Evolutionary conservation across 2,329 filamentous ascomycete species (phyloP).

Genomic region (Colletotrichum scovillei): DNA sequence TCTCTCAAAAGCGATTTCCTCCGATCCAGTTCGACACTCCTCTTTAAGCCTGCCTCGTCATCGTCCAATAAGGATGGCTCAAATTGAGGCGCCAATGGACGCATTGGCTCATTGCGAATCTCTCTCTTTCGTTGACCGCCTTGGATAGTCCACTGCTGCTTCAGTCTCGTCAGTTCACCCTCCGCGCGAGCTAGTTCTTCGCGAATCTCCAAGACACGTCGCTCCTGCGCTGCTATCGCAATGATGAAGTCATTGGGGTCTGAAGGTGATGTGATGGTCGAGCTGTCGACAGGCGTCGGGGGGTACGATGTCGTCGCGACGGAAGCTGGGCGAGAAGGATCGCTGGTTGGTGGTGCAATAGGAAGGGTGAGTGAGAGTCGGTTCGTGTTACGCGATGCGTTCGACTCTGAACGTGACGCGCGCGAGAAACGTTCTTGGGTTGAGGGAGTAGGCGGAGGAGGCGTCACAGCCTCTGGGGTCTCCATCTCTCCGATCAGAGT

Average conservation of each 20-base stretch:
- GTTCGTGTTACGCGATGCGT: constrained; percentile 65
- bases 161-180: constrained; percentile 78
- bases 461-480: constrained; percentile 40
- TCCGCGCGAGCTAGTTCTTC: constrained; percentile 92
- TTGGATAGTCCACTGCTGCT: constrained; percentile 83
- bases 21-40: constrained; percentile 75
- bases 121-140: constrained; percentile 83
- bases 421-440: constrained; percentile 56
- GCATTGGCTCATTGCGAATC: constrained; percentile 69
- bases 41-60: constrained; percentile 47
- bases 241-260: constrained; percentile 81
- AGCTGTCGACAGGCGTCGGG: constrained; percentile 61
- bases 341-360: constrained; percentile 65
- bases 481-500: constrained; percentile 25
- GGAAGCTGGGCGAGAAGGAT: constrained; percentile 63
- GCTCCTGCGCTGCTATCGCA: constrained; percentile 91
- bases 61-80: constrained; percentile 49
- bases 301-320: constrained; percentile 59
- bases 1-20: constrained; percentile 71
- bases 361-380: constrained; percentile 71
- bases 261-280: constrained; percentile 55
- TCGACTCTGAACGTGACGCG: constrained; percentile 63
- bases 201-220: constrained; percentile 87
- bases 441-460: constrained; percentile 49
- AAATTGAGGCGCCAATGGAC: constrained; percentile 36